Conservation (phyloP, 176 grass and related monocot species). For the Secale cereale region DNA sequence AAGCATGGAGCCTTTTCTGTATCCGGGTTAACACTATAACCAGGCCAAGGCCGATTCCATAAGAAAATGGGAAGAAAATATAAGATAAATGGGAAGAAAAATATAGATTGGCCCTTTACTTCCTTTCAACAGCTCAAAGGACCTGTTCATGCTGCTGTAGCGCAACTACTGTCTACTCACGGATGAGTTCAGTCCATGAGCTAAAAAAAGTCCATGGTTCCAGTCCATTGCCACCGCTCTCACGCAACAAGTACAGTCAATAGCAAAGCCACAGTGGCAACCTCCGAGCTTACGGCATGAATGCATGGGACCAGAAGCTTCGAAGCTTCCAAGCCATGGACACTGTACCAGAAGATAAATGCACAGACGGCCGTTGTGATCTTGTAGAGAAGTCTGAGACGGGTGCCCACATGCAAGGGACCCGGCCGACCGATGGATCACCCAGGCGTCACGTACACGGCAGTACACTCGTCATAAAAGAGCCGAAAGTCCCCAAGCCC, state of each 20-base stretch:
- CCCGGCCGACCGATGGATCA: background rate
- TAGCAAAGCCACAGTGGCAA: background rate
- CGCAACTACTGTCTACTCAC: too few relatives aligned
- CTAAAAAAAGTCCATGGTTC: too few relatives aligned
- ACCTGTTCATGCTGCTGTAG: too few relatives aligned
- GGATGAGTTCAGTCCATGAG: too few relatives aligned
- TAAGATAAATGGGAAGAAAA: too few relatives aligned
- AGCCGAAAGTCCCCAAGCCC: conserved; percentile 9
- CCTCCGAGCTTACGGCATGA: background rate
- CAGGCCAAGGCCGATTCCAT: too few relatives aligned
- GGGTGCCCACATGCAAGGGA: background rate
- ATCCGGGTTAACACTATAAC: too few relatives aligned
- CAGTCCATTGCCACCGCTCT: background rate
- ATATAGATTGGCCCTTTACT: too few relatives aligned
- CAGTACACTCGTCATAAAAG: background rate
- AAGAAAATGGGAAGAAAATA: too few relatives aligned
- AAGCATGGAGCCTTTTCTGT: too few relatives aligned
- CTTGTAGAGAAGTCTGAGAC: background rate
- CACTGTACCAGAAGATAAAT: background rate
- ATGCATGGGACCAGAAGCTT: background rate
- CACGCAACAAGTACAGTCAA: background rate
- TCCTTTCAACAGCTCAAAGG: too few relatives aligned
- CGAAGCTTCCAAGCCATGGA: background rate
- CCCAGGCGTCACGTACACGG: background rate
- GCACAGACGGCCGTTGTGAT: background rate